Evolutionary conservation across 352 stramenopile species (phyloP).

Genomic region (Phytophthora hibernalis): DNA sequence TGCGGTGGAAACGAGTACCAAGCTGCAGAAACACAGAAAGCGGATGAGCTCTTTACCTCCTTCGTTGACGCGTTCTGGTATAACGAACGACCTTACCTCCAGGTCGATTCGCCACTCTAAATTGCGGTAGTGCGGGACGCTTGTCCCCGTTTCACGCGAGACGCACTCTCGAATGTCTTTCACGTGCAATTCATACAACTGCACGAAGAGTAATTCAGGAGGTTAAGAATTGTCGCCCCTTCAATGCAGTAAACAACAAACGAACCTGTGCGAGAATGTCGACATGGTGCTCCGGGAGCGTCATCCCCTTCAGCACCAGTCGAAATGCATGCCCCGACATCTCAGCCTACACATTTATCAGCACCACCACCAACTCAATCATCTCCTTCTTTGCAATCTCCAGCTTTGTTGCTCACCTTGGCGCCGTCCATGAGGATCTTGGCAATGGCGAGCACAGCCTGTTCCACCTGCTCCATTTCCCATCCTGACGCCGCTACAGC

Average conservation of each 20-base stretch:
- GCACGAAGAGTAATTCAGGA: not conserved
- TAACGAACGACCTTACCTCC: slow-evolving; percentile 47
- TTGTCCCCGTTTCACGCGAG: slow-evolving; percentile 45
- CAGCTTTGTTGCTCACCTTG: slow-evolving; percentile 46
- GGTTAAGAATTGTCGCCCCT: not conserved
- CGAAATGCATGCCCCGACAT: slow-evolving; percentile 51
- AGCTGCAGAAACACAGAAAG: slow-evolving; percentile 40
- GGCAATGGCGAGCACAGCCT: slow-evolving; percentile 62
- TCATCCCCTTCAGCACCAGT: slow-evolving; percentile 54
- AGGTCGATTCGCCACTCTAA: slow-evolving; percentile 87
- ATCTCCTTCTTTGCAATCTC: not conserved
- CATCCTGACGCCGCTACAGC: slow-evolving; percentile 62
- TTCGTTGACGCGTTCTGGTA: too few relatives aligned
- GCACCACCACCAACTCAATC: not conserved
- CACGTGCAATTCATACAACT: slow-evolving; percentile 62
- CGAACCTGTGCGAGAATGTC: slow-evolving; percentile 55
- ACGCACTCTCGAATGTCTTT: slow-evolving; percentile 65
- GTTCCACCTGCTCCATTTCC: slow-evolving; percentile 60
- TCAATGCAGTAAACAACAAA: not conserved
- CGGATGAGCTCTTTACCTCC: not conserved
- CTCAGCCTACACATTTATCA: slow-evolving; percentile 49
- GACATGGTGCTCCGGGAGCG: slow-evolving; percentile 47
- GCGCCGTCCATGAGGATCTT: slow-evolving; percentile 80
- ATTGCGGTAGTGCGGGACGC: slow-evolving; percentile 60
- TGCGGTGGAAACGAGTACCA: slow-evolving; percentile 64